Evolutionary conservation across 768 basidiomycete species (phyloP).

Genomic region (Lactarius trivialis): DNA sequence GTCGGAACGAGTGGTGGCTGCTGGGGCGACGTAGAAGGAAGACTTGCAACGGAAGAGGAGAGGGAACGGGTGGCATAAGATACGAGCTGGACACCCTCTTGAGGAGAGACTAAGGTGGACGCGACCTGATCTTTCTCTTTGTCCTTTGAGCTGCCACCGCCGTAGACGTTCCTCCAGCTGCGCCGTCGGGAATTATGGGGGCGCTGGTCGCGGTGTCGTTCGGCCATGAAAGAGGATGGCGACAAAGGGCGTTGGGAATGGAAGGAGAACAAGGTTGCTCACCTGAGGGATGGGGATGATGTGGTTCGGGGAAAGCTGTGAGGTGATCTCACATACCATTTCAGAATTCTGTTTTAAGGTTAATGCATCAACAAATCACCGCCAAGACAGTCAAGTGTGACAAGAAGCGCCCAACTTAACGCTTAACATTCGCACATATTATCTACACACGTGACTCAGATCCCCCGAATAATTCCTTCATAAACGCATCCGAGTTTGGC

Average conservation of each 20-base stretch:
- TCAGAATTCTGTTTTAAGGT: background rate
- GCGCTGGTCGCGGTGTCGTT: conserved; percentile 20
- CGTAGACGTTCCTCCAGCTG: conserved; percentile 28
- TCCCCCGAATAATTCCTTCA: conserved; percentile 21
- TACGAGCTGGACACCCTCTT: conserved; percentile 30
- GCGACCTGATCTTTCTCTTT: conserved; percentile 19
- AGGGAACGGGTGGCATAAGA: conserved; percentile 26
- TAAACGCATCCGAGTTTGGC: conserved; percentile 22
- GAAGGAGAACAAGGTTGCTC: conserved; percentile 9
- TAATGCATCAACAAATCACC: background rate
- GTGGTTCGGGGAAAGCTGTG: conserved; percentile 9
- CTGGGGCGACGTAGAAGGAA: conserved; percentile 21
- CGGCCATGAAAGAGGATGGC: conserved; percentile 24
- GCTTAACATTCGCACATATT: background rate
- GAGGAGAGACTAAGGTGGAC: conserved; percentile 25
- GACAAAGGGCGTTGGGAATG: background rate
- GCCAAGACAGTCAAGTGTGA: background rate
- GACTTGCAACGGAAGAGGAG: conserved; percentile 21
- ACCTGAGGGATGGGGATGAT: conserved; percentile 9
- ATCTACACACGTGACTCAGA: background rate
- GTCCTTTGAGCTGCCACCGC: conserved; percentile 25
- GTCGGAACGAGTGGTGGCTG: conserved; percentile 18
- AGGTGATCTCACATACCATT: background rate
- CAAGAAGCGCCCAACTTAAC: background rate
- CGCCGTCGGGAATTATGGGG: conserved; percentile 25